Evolutionary conservation across 2,329 filamentous ascomycete species (phyloP).

Genomic region (Cladosporium cucumerinum): DNA sequence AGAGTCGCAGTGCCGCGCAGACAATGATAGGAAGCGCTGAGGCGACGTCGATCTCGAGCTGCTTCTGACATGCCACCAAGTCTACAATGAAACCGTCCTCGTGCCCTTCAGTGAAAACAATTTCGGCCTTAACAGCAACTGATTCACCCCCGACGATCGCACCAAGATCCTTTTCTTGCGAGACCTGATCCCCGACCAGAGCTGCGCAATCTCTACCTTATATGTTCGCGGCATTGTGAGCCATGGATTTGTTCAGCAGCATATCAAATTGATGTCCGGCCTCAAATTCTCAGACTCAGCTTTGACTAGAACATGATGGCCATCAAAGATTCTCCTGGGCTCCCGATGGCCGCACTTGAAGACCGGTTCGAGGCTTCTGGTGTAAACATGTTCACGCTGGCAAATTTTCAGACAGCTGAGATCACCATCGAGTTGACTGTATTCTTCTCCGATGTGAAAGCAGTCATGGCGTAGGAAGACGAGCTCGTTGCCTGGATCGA

Average conservation of each 20-base stretch:
- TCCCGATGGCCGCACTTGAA: neutral
- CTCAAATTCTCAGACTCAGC: neutral
- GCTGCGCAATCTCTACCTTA: neutral
- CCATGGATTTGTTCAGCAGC: neutral
- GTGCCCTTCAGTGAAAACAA: neutral
- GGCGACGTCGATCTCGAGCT: neutral
- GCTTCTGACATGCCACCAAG: neutral
- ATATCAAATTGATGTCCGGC: neutral
- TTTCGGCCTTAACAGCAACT: neutral
- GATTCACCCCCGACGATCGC: neutral
- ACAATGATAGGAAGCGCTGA: neutral
- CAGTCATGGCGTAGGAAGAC: neutral
- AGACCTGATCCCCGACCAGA: neutral
- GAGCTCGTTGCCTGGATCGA: neutral
- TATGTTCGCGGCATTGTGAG: neutral
- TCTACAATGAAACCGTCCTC: neutral
- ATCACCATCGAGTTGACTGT: neutral
- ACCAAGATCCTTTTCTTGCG: neutral
- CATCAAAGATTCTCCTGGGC: neutral
- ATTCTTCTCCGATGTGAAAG: neutral
- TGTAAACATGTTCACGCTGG: neutral
- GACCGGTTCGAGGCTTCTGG: neutral
- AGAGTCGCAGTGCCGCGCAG: neutral
- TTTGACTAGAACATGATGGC: neutral
- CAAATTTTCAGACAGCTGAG: neutral